Base-by-base conservation (phyloP, 1,139 yeast species). In the Nakaseomyces bracarensis region DNA sequence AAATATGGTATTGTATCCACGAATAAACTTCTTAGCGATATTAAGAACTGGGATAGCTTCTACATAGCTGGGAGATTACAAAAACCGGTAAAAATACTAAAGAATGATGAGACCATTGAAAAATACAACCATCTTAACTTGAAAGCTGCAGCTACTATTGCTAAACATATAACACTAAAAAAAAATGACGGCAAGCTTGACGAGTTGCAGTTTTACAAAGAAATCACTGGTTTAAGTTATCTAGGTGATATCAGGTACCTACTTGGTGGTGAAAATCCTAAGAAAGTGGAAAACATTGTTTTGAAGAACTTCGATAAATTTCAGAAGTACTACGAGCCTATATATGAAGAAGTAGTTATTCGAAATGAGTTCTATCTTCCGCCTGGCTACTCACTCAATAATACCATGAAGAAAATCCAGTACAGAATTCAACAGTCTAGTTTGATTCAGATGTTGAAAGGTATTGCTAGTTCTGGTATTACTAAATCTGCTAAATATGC, bases 1-100 rank as follows among this genome's bases (percentile, higher is more conserved):
- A 91, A 91, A 58, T 91, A 91, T 59, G 99, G 99, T 4, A 80
- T 87, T 11, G 80, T 86, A 1, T 77, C 85, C 2, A 68, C 75
- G 46, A 72, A 75, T 29, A 71, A 72, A 4, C 64, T 86, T 31
- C 62, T 80, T 35, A 68, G 67, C 37, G 99, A 91, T 62, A 66
- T 91, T 29, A 68, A 75, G 25, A 78, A 82, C 48, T 91, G 98
- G 99, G 69, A 77, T 26, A 75, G 91, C 0, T 72, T 91, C 51
- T 91, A 91, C 55, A 60, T 91, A 28, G 95, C 97, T 0, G 99
- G 99, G 1, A 70, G 99, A 48, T 67, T 93, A 46, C 98, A 91
- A 54, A 91, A 91, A 58, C 99, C 99, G 0, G 95, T 91, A 9
- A 81, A 83, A 49, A 74, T 83, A 27, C 62, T 89, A 31, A 71